Percentiles rank a stretch among this genome's conserved stretches.
phyloP scores from a whole-genome alignment of 75 land plant species.

The Pinus tabuliformis region DNA sequence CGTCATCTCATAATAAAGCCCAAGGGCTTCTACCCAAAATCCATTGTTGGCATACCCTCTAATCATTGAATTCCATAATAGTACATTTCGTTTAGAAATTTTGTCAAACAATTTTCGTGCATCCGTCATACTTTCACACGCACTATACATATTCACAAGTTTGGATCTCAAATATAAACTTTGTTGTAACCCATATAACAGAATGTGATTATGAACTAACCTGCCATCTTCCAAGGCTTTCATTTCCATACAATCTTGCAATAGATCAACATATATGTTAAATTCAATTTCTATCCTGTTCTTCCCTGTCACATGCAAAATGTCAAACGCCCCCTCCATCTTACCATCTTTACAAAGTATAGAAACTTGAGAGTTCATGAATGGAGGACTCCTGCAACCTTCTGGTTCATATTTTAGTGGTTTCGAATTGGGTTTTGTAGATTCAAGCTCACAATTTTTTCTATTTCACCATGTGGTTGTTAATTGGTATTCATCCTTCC shows the following conservation, averaged over 20 bases:
- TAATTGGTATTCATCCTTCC: too few relatives aligned
- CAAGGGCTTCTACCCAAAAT: slow-evolving; percentile 53
- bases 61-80: slow-evolving; percentile 64
- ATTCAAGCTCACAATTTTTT: too few relatives aligned
- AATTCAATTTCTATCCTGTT: not conserved
- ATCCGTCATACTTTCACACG: not conserved
- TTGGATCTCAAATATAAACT: not conserved
- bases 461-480: too few relatives aligned
- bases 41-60: slow-evolving; percentile 56
- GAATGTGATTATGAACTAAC: slow-evolving; percentile 55
- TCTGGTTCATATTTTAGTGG: too few relatives aligned
- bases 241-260: slow-evolving; percentile 42
- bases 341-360: not conserved
- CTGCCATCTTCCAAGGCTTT: slow-evolving; percentile 33
- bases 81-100: slow-evolving; percentile 31
- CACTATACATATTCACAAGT: not conserved
- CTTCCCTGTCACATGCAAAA: not conserved
- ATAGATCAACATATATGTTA: slow-evolving; percentile 13
- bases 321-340: not conserved
- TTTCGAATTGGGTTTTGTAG: too few relatives aligned
- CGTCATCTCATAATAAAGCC: slow-evolving; percentile 58
- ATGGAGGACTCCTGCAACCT: too few relatives aligned
- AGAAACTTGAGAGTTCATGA: too few relatives aligned
- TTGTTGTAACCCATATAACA: slow-evolving; percentile 24
- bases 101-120: slow-evolving; percentile 4